Evolutionary conservation across 768 basidiomycete species (phyloP).

Genomic region (Phaeolepiota aurea): DNA sequence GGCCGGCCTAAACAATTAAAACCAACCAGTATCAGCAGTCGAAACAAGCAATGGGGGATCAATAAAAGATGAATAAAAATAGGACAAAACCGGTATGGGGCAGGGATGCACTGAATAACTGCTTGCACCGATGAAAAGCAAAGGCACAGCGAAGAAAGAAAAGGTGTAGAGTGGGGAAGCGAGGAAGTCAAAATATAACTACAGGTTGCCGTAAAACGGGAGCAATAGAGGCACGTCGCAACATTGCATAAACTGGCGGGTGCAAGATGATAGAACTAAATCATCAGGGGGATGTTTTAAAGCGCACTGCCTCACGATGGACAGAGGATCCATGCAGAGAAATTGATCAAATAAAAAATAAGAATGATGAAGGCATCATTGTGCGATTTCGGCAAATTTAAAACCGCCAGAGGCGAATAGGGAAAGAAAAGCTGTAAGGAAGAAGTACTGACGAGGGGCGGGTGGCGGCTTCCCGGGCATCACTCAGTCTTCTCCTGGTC

Average conservation of each 20-base stretch:
- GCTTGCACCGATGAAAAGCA: too few relatives aligned
- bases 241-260: too few relatives aligned
- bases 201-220: too few relatives aligned
- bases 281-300: too few relatives aligned
- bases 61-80: background rate
- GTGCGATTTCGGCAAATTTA: slow-evolving; percentile 5
- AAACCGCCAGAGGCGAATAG: background rate
- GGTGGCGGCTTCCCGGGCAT: slow-evolving; percentile 70
- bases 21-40: too few relatives aligned
- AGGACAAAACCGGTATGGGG: background rate
- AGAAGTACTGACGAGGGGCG: slow-evolving; percentile 60
- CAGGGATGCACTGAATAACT: too few relatives aligned
- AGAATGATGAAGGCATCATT: slow-evolving; percentile 1
- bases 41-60: background rate
- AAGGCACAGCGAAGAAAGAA: too few relatives aligned
- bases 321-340: background rate
- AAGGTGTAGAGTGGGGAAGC: too few relatives aligned
- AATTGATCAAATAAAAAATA: slow-evolving; percentile 1
- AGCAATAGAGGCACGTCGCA: too few relatives aligned
- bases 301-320: too few relatives aligned
- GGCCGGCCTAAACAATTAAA: slow-evolving; percentile 24
- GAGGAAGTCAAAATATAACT: too few relatives aligned
- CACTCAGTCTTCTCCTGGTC: slow-evolving; percentile 63
- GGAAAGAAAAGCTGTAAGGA: slow-evolving; percentile 2
- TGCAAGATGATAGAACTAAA: too few relatives aligned